Conservation (phyloP, 352 stramenopile genomes). For the Aphanomyces invadans region DNA sequence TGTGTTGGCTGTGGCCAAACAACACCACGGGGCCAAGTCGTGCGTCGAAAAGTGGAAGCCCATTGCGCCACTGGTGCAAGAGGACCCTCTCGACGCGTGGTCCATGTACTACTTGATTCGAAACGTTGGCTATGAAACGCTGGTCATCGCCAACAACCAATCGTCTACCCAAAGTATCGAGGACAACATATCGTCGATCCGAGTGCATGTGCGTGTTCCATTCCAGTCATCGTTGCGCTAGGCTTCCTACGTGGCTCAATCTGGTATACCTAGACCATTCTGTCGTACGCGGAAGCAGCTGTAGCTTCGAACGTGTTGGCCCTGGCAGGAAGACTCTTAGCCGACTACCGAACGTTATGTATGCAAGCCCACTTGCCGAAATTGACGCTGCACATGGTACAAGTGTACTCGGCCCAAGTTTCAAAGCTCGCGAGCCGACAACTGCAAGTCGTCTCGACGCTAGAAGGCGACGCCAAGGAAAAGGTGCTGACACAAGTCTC, state of each 20-base stretch:
- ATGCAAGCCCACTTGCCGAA: conserved; percentile 59
- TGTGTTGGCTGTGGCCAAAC: neutral
- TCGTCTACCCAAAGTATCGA: neutral
- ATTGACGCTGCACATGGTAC: conserved; percentile 65
- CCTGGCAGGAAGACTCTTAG: conserved; percentile 65
- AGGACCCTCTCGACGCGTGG: conserved; percentile 8
- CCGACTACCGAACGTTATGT: conserved; percentile 66
- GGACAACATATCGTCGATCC: neutral
- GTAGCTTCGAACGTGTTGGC: conserved; percentile 61
- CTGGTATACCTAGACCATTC: conserved; percentile 47
- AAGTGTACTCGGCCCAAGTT: conserved; percentile 75
- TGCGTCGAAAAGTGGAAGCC: conserved; percentile 12
- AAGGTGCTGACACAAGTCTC: conserved; percentile 42
- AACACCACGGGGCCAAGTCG: neutral
- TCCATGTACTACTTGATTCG: conserved; percentile 16
- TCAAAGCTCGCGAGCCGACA: conserved; percentile 64
- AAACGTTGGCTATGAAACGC: neutral
- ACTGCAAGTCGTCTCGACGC: conserved; percentile 31
- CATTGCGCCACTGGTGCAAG: neutral
- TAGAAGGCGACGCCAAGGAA: conserved; percentile 20
- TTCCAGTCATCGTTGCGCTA: too few species aligned
- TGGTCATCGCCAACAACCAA: neutral
- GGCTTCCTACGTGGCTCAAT: too few species aligned
- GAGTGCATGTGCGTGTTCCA: conserved; percentile 12
- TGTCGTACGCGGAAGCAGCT: conserved; percentile 58